Evolutionary conservation across 345 rosid species (phyloP), one percentile per base, ranked within the genome.

Genomic region (Theobroma cacao): DNA sequence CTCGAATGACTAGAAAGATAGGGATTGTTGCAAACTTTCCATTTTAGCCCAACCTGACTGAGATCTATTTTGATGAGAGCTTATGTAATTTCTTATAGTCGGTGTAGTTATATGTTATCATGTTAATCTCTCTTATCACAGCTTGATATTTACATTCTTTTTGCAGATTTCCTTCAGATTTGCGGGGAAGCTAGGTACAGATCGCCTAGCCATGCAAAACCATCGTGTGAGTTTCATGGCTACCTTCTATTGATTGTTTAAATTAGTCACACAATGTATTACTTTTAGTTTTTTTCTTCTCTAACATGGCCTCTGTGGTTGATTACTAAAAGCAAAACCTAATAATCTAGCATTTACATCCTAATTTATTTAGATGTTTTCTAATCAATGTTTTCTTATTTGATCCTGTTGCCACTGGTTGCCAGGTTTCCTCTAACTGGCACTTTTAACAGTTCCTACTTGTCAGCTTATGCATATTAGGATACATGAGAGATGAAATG

Each of bases 131-230:
- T 26, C 12, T 1, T 3, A 24, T 52, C 34, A 30, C 38, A 28
- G 43, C 72, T 62, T 52, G 53, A 48, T 72, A 18, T 75, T 61
- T 56, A 30, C 12, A 36, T 45, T 33, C 12, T 18, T 70, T 74
- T 43, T 77, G 82, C 91, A 95, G 91, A 82, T 91, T 93, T 83
- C 91, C 94, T 0, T 87, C 91, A n/a, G 88, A 84, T 41, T 75
- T 95, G 88, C 88, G 75, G 75, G 70, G 66, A 92, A 87, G 79
- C 80, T 88, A 83, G 81, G 91, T 79, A 89, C 88, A 33, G 93
- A 95, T 79, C 89, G 98, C 73, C 92, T 95, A 82, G 94, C 92
- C 74, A 90, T 89, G 97, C 99, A 95, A 72, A 91, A 93, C 78
- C 99, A 95, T 83, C 90, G 63, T 84, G 99, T 95, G 79, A 89